Percentiles rank a stretch among this genome's conserved stretches.
Evolutionary conservation across 345 rosid genomes (phyloP).

Genomic region (Dimocarpus longan): DNA sequence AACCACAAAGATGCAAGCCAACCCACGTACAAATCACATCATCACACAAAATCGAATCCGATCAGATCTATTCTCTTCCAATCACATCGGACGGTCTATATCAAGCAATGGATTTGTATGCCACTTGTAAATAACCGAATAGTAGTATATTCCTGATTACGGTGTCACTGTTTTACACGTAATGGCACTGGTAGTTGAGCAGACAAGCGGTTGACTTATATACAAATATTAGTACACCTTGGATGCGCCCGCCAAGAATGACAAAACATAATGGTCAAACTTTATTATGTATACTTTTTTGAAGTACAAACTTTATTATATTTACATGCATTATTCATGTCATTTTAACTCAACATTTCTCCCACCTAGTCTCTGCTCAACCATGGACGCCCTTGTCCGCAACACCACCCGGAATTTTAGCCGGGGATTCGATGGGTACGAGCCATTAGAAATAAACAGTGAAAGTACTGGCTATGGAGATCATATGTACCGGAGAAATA

Average conservation of each 20-base stretch:
- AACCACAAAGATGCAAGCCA: neutral
- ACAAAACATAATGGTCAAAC: neutral
- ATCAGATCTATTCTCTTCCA: neutral
- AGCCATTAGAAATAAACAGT: conserved; percentile 19
- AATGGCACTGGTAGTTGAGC: neutral
- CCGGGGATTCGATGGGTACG: conserved; percentile 26
- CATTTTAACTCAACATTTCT: neutral
- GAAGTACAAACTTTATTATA: neutral
- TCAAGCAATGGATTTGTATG: neutral
- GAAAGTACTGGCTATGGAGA: neutral
- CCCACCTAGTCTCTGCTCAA: neutral
- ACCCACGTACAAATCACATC: neutral
- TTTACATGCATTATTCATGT: neutral
- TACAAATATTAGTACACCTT: neutral
- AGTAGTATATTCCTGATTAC: too few relatives aligned
- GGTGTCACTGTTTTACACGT: neutral
- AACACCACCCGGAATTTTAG: conserved; percentile 27
- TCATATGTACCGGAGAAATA: conserved; percentile 18
- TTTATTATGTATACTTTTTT: neutral
- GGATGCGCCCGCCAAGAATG: conserved; percentile 5
- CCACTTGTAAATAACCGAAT: neutral
- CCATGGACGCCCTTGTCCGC: conserved; percentile 32
- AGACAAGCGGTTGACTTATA: neutral
- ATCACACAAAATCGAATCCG: neutral
- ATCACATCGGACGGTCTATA: neutral